A percentile compares a stretch with the other conserved stretches of the same genome.
These are phyloP conservation scores for Artemisia argyi DNA, from an alignment of 129 eudicot genomes.

Conservation along the genomic window DNA sequence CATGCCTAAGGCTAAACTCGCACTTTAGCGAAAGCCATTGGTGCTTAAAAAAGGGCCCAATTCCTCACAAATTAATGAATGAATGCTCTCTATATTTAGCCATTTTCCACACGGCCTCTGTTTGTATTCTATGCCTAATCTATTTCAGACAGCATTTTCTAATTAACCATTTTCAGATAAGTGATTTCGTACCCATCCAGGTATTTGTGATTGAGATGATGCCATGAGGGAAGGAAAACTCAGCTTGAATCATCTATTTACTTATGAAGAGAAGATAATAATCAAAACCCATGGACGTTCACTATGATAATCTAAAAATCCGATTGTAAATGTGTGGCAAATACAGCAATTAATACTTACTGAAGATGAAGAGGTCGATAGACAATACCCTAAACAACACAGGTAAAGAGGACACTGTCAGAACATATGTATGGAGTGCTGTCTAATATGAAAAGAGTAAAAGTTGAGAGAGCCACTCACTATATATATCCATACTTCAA, in stretches of 20 bases:
- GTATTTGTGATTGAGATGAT: no score
- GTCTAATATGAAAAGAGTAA: neutral
- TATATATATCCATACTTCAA: conserved; percentile 27
- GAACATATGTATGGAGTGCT: neutral
- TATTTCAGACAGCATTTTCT: no score
- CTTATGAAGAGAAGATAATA: neutral
- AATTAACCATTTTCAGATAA: no score
- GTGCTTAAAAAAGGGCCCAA: no score
- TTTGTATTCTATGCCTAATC: no score
- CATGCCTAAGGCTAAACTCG: no score
- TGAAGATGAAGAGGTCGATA: conserved; percentile 27
- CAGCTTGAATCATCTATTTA: conserved; percentile 7
- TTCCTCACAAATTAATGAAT: no score
- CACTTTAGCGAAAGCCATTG: no score
- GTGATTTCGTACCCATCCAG: no score
- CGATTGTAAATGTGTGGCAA: neutral
- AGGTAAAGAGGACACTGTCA: conserved; percentile 14
- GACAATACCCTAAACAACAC: conserved; percentile 31
- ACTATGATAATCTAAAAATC: neutral
- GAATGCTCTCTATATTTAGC: no score
- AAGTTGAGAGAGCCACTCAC: conserved; percentile 39
- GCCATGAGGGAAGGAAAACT: neutral
- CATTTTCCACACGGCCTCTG: no score
- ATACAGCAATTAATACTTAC: conserved; percentile 35
- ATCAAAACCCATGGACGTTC: neutral